Base-by-base conservation (phyloP, 805 yeast genomes). In the Wickerhamomyces pijperi region DNA sequence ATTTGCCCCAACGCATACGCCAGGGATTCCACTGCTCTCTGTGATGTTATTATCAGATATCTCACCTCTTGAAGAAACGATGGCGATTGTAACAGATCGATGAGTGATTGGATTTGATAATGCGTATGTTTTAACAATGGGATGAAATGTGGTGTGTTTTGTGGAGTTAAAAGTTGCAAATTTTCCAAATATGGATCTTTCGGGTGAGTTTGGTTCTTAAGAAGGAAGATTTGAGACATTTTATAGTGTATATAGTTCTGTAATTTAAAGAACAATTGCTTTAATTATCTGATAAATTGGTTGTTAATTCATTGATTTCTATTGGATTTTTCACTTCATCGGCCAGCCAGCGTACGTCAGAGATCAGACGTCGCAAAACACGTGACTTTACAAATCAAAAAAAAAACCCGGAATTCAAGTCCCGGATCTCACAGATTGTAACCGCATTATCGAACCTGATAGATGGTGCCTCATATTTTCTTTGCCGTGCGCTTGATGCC, bases 1-100 rank as follows among this genome's bases (percentile, higher is more conserved):
- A 61, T 42, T 1, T 34, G 28, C 8, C 59, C 50, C 2, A 59
- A 36, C 5, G 79, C 59, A 13, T 72, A 55, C 31, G 72, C 72
- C 12, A 86, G 58, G 5, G 85, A 78, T 48, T 88, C 96, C 0
- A 88, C 94, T 2, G 96, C 94, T 46, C 97, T 59, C 55, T 90
- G 97, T 2, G 94, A 82, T 0, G 97, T 88, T 4, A 90, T 76
- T 9, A 90, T 80, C 29, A 86, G 58, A 0, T 78, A 72, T 32
- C 69, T 66, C 21, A 67, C 61, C 0, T 58, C 48, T 1, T 49
- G 36, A 1, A 71, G 42, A 43, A 73, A 76, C 9, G 60, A 63
- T 0, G 52, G 50, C 5, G 75, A 65, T 2, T 51, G 50, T 11
- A 86, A 59, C 37, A 68, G 67, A 0, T 50, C 45, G 3, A 66